Evolutionary conservation across 768 basidiomycete genomes (phyloP).

Genomic region (Boletus fagicola): DNA sequence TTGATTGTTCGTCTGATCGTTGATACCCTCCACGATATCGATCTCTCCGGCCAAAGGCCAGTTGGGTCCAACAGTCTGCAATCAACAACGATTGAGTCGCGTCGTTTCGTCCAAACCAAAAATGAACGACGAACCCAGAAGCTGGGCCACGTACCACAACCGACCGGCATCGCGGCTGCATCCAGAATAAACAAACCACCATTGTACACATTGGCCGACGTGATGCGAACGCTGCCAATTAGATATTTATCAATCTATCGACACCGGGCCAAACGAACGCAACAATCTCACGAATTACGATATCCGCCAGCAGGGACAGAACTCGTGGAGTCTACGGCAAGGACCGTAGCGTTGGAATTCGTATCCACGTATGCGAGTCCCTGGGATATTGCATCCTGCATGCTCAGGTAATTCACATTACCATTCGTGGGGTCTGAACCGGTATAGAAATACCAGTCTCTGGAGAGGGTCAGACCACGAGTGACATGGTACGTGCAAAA

Average conservation of each 20-base stretch:
- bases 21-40: slow-evolving; percentile 73
- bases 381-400: slow-evolving; percentile 44
- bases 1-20: slow-evolving; percentile 56
- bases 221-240: slow-evolving; percentile 58
- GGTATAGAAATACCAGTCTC: slow-evolving; percentile 63
- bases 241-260: background rate
- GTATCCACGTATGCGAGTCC: slow-evolving; percentile 58
- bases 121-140: slow-evolving; percentile 40
- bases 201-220: slow-evolving; percentile 53
- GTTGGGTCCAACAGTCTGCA: slow-evolving; percentile 45
- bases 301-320: slow-evolving; percentile 45
- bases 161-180: slow-evolving; percentile 64
- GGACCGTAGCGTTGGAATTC: slow-evolving; percentile 49
- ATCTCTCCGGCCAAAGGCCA: slow-evolving; percentile 63
- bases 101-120: background rate
- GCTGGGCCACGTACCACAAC: slow-evolving; percentile 63
- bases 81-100: background rate
- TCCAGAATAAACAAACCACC: slow-evolving; percentile 74
- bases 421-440: slow-evolving; percentile 68
- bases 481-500: background rate
- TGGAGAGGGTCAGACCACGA: slow-evolving; percentile 26
- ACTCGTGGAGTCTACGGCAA: slow-evolving; percentile 60
- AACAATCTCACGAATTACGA: slow-evolving; percentile 47
- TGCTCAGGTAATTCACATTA: slow-evolving; percentile 55
- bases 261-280: background rate